Base-by-base conservation (phyloP, 1,139 yeast species). In the Protomyces macrosporus region DNA sequence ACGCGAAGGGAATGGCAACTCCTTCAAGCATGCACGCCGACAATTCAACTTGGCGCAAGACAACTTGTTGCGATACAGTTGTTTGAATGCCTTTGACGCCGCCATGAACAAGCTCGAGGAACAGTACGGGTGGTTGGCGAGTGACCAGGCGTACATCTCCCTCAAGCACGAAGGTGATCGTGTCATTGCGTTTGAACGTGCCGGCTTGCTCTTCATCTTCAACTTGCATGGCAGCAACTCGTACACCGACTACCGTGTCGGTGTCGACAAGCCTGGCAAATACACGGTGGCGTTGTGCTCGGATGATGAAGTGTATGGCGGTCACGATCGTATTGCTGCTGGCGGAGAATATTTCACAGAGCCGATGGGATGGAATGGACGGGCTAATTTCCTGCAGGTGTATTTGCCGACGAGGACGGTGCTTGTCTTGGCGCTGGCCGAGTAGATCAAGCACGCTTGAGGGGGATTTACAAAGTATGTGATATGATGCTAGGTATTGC, bases 21-120 rank as follows among this genome's bases (percentile, higher is more conserved):
- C 95, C 30, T 93, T 88, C 76, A 95, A 88, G 75, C 93, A 93
- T 72, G 97, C 98, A 6, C 84, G 98, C 73, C 84, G 98, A 71
- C 98, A 93, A 75, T 93, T 93, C 80, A 88, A 88, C 71, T 80
- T 93, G 70, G 83, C 87, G 48, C 86, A 87, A 66, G 97, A 93
- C 74, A 82, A 86, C 37, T 76, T 89, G 68, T 79, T 93, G 71
- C 82, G 96, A 68, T 93, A 93, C 78, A 84, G 84, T 73, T 86
- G 81, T 69, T 78, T 93, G 70, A 87, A 86, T 74, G 80, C 79
- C 30, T 93, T 91, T 76, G 98, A 93, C 75, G 77, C 82, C 53
- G 91, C 87, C 16, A 85, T 93, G 90, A 96, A 90, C 75, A 80
- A 79, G 66, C 78, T 87, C 55, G 98, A 91, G 75, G 75, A 80